These are phyloP conservation scores for Plasmodium gonderi DNA, from an alignment of 169 alveolate species.

Conservation along the genomic window DNA sequence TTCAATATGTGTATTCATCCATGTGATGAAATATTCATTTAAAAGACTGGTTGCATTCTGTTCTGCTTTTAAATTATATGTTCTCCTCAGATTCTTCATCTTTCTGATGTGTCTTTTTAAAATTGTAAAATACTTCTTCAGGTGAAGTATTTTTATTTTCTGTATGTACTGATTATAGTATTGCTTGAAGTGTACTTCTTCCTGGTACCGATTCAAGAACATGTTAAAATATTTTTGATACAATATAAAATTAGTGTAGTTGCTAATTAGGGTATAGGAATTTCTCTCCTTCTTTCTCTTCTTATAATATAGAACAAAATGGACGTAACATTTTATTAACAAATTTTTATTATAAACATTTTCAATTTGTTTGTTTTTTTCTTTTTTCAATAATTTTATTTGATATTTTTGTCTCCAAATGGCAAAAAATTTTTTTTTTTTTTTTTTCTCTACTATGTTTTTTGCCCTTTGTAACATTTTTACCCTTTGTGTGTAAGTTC, in stretches of 20 bases:
- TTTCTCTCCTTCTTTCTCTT: conserved; percentile 25
- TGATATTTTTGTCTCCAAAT: conserved; percentile 23
- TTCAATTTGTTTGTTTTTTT: conserved; percentile 34
- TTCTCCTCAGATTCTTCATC: background rate
- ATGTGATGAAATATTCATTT: background rate
- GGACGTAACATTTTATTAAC: conserved; percentile 45
- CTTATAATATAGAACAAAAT: conserved; percentile 30
- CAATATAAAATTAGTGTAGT: background rate
- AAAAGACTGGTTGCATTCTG: background rate
- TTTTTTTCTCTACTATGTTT: conserved; percentile 6
- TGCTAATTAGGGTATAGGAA: background rate
- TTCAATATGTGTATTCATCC: background rate
- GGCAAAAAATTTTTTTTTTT: conserved; percentile 7
- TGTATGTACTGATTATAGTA: conserved; percentile 11
- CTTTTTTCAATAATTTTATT: conserved; percentile 9
- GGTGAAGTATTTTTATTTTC: background rate
- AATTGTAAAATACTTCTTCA: conserved; percentile 9
- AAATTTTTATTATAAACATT: conserved; percentile 52
- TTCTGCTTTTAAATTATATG: background rate
- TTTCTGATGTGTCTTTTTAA: background rate
- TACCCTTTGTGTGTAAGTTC: conserved; percentile 19
- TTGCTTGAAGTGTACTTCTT: conserved; percentile 12
- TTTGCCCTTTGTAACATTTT: background rate
- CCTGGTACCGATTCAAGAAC: conserved; percentile 6
- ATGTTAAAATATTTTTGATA: conserved; percentile 4